phyloP scores from a whole-genome alignment of 2,329 filamentous ascomycete species.

The Penicillium brasilianum region DNA sequence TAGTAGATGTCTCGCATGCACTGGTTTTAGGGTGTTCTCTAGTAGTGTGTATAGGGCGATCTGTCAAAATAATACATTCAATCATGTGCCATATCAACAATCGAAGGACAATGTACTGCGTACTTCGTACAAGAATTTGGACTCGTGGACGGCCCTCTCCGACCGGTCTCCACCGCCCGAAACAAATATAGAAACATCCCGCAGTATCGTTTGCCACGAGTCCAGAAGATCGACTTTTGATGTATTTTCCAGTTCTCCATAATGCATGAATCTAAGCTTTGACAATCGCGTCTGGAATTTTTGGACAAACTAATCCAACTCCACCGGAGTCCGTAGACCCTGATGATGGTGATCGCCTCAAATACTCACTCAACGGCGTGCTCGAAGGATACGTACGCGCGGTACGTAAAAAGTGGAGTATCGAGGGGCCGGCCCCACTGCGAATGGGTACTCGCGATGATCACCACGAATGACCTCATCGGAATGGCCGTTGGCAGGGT shows the following conservation, averaged over 20 bases:
- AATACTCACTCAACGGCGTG: background rate
- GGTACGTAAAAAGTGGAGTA: slow-evolving; percentile 1
- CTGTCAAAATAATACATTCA: no score
- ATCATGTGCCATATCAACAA: background rate
- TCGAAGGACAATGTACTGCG: background rate
- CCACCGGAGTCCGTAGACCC: background rate
- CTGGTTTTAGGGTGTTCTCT: no score
- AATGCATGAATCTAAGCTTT: background rate
- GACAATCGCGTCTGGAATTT: background rate
- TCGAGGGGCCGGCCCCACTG: background rate
- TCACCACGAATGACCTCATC: background rate
- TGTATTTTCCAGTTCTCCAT: background rate
- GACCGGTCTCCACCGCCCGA: background rate
- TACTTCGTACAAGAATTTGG: background rate
- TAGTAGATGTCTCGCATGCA: no score
- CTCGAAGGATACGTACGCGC: slow-evolving; percentile 1
- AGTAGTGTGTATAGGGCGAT: no score
- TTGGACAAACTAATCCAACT: background rate
- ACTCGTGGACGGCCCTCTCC: background rate
- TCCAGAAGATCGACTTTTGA: no score
- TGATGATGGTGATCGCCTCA: background rate
- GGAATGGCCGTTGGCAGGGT: slow-evolving; percentile 2
- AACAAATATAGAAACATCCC: background rate
- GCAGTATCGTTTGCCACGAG: no score
- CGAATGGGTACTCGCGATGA: background rate